Evolutionary conservation across 768 basidiomycete genomes (phyloP).

Genomic region (Saitozyma podzolica): DNA sequence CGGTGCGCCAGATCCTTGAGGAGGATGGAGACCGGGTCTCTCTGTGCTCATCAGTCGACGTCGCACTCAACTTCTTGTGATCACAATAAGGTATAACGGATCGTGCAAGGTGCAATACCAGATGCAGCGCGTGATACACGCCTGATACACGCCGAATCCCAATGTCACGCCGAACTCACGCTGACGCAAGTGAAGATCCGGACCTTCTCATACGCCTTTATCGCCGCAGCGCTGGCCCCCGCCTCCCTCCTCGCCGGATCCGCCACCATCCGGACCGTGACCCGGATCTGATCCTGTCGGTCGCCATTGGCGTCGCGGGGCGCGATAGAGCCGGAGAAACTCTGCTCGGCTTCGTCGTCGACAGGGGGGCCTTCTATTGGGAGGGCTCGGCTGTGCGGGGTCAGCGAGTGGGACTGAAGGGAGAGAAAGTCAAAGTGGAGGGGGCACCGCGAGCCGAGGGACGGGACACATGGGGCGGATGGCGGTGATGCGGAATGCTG

Average conservation of each 20-base stretch:
- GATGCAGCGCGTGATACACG: too few relatives aligned
- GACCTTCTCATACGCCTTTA: constrained; percentile 15
- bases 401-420: too few relatives aligned
- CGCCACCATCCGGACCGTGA: constrained; percentile 23
- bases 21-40: constrained; percentile 14
- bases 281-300: not conserved
- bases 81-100: not conserved
- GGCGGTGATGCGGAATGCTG: too few relatives aligned
- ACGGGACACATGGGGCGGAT: too few relatives aligned
- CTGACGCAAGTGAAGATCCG: constrained; percentile 12
- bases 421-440: too few relatives aligned
- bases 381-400: too few relatives aligned
- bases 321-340: not conserved
- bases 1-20: constrained; percentile 20
- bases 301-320: too few relatives aligned
- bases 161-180: constrained; percentile 7
- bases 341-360: constrained; percentile 1
- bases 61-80: not conserved
- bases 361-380: too few relatives aligned
- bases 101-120: too few relatives aligned
- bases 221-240: constrained; percentile 17
- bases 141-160: too few relatives aligned
- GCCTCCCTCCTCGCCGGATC: constrained; percentile 17
- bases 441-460: too few relatives aligned
- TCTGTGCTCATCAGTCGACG: constrained; percentile 7